A percentile compares a stretch with the other conserved stretches of the same genome.
Conservation (phyloP, 1,284 basidiomycete genomes). For the Wallemia mellicola region DNA sequence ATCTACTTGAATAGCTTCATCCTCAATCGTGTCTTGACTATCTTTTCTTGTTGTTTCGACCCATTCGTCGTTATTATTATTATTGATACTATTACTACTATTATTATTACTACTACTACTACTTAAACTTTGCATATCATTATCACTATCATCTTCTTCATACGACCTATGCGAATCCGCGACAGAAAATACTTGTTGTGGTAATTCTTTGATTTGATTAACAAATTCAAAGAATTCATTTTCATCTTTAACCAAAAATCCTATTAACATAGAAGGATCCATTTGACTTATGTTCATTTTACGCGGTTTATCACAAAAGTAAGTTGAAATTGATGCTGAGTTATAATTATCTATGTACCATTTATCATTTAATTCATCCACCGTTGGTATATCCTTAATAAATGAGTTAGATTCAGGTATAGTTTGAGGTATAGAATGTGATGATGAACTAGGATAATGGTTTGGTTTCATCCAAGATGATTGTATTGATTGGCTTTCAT, state of each 20-base stretch:
- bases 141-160: neutral
- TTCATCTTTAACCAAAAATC: constrained; percentile 58
- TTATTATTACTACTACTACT: constrained; percentile 1
- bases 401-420: constrained; percentile 3
- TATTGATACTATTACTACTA: too few relatives aligned
- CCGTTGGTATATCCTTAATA: constrained; percentile 7
- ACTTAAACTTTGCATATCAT: neutral
- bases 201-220: constrained; percentile 22
- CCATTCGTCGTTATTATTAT: neutral
- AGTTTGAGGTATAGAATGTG: neutral
- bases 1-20: neutral
- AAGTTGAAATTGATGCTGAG: constrained; percentile 41
- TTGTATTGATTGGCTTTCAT: too few relatives aligned
- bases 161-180: constrained; percentile 8
- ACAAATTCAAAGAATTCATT: constrained; percentile 57
- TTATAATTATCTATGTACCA: constrained; percentile 36
- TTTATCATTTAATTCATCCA: constrained; percentile 19
- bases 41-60: neutral
- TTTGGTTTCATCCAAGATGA: neutral
- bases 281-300: constrained; percentile 75
- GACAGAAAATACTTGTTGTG: constrained; percentile 14
- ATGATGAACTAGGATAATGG: constrained; percentile 2
- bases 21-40: neutral
- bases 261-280: constrained; percentile 88
- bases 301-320: constrained; percentile 72